Conservation (phyloP, 768 basidiomycete genomes). For the Saitozyma sp. region DNA sequence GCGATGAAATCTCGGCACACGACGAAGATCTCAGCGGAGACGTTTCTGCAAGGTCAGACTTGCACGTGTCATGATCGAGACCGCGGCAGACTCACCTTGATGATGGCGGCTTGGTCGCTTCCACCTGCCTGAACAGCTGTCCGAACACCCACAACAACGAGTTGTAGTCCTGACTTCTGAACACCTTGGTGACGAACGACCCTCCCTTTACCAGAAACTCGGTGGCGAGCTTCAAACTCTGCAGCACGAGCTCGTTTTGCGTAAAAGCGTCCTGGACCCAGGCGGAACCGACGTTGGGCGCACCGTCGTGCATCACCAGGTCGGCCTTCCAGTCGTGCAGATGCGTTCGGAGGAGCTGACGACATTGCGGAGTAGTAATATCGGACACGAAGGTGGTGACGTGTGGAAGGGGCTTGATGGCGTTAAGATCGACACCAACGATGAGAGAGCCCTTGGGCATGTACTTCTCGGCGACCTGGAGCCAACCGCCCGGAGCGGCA, state of each 20-base stretch:
- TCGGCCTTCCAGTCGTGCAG: conserved; percentile 99
- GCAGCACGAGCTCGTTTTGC: conserved; percentile 93
- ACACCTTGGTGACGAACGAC: conserved; percentile 96
- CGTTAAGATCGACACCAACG: conserved; percentile 90
- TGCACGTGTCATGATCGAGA: neutral
- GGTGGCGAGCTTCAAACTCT: conserved; percentile 90
- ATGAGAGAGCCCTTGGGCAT: conserved; percentile 92
- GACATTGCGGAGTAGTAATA: conserved; percentile 89
- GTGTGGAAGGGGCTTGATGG: conserved; percentile 92
- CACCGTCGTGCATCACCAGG: conserved; percentile 96
- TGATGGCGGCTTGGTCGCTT: conserved; percentile 97
- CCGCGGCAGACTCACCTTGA: conserved; percentile 67
- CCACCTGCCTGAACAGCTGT: conserved; percentile 92
- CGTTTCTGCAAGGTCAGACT: conserved; percentile 64
- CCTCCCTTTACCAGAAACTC: conserved; percentile 92
- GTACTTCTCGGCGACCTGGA: conserved; percentile 96
- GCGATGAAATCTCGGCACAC: conserved; percentile 93
- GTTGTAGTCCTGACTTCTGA: conserved; percentile 97
- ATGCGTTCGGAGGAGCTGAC: conserved; percentile 78
- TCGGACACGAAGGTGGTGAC: conserved; percentile 89
- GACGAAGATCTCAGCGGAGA: conserved; percentile 99
- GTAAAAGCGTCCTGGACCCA: conserved; percentile 99
- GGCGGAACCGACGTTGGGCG: conserved; percentile 97
- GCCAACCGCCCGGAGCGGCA: conserved; percentile 98
- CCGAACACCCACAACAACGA: conserved; percentile 98